Percentiles rank a stretch among this genome's conserved stretches.
Evolutionary conservation across 2,329 filamentous ascomycete species (phyloP).

Genomic region (Hypoxylon sp.): DNA sequence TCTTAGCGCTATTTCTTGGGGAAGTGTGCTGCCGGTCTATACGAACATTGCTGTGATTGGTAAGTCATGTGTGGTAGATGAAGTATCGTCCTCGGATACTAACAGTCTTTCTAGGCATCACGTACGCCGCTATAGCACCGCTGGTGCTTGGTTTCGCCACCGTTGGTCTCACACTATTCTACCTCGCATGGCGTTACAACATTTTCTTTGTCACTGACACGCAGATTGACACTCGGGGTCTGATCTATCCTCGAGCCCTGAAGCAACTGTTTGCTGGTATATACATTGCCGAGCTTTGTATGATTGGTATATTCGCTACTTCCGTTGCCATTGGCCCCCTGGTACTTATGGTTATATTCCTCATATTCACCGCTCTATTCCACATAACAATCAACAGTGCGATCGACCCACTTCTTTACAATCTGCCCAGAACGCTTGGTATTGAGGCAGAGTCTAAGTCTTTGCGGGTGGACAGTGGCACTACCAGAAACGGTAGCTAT

Average conservation of each 20-base stretch:
- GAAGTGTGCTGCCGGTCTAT: constrained; percentile 81
- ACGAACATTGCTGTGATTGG: constrained; percentile 83
- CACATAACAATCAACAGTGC: constrained; percentile 78
- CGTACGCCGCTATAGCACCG: constrained; percentile 87
- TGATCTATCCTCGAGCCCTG: constrained; percentile 86
- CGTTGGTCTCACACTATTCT: constrained; percentile 81
- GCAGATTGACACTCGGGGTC: constrained; percentile 84
- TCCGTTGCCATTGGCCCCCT: constrained; percentile 72
- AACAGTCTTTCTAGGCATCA: constrained; percentile 66
- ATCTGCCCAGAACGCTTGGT: constrained; percentile 76
- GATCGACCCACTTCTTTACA: constrained; percentile 78
- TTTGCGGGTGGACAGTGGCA: constrained; percentile 37
- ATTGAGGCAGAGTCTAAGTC: constrained; percentile 54
- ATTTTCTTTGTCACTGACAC: constrained; percentile 86
- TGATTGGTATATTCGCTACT: constrained; percentile 85
- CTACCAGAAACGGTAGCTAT: constrained; percentile 20
- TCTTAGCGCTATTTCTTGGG: constrained; percentile 81
- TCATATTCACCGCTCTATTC: constrained; percentile 79
- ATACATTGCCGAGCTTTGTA: constrained; percentile 82
- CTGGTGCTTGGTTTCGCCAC: constrained; percentile 84
- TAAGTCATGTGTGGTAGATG: no score
- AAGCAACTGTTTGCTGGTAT: constrained; percentile 86
- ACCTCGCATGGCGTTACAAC: constrained; percentile 90
- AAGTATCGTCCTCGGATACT: no score
- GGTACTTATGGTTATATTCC: constrained; percentile 77